Evolutionary conservation across 805 yeast genomes (phyloP), one percentile per base, ranked within the genome.

Genomic region (Metschnikowia corniflorae): DNA sequence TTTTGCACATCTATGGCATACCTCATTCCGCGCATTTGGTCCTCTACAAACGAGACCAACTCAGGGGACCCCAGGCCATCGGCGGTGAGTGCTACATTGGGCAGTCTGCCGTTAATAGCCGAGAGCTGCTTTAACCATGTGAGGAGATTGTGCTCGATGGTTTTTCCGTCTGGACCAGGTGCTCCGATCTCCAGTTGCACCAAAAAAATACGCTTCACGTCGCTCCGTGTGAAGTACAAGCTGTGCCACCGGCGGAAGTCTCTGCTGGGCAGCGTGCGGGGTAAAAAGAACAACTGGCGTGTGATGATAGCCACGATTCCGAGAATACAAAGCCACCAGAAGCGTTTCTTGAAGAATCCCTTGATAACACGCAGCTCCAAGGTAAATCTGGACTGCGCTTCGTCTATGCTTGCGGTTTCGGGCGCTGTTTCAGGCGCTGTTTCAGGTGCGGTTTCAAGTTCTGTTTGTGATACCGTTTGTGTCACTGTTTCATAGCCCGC

Each of bases 231-330:
- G 32, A 86, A 54, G 35, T 66, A 72, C 23, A 78, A 71, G 21
- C 81, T 79, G 58, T 86, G 86, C 46, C 86, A 57, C 33, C 96
- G 63, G 49, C 91, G 72, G 50, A 84, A 77, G 58, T 89, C 96
- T 46, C 95, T 65, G 33, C 83, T 77, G 14, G 86, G 63, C 2
- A 95, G 85, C 1, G 97, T 86, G 39, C 96, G 60, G 2, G 96
- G 96, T 12, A 87, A 65, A 55, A 88, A 88, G 0, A 82, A 76
- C 33, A 86, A 64, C 26, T 84, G 76, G 53, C 84, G 78, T 2
- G 74, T 65, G 12, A 77, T 51, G 23, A 78, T 59, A 31, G 78
- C 76, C 2, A 70, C 35, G 2, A 78, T 42, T 1, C 86, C 84
- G 16, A 77, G 53, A 0, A 65, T 53, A 31, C 71, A 61, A 42